phyloP scores from a whole-genome alignment of 2,329 filamentous ascomycete species.

The Allantophomopsis lycopodina region DNA sequence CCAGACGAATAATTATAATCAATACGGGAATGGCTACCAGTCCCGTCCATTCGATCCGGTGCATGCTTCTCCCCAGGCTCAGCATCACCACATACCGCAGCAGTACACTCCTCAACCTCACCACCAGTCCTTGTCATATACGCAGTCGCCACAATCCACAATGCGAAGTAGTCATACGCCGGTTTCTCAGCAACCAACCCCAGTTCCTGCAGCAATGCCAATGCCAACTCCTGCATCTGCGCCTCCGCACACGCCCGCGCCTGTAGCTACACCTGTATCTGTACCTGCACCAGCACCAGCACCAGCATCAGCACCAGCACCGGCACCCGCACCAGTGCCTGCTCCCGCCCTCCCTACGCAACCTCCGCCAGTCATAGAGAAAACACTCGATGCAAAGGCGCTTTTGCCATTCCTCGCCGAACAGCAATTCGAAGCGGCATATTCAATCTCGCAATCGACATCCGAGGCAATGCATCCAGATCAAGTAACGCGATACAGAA shows the following conservation, averaged over 20 bases:
- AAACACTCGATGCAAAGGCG: constrained; percentile 7
- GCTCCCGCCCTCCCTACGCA: neutral
- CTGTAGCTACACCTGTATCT: too few relatives aligned
- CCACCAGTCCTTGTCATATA: too few relatives aligned
- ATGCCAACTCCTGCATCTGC: constrained; percentile 25
- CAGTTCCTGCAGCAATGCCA: constrained; percentile 29
- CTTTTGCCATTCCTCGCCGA: constrained; percentile 60
- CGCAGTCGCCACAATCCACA: too few relatives aligned
- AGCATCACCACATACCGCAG: too few relatives aligned
- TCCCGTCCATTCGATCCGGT: too few relatives aligned
- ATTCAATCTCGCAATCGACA: constrained; percentile 33
- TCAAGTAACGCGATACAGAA: constrained; percentile 54
- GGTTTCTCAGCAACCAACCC: constrained; percentile 23
- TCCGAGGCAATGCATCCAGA: constrained; percentile 32
- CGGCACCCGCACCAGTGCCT: neutral
- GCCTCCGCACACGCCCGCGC: neutral
- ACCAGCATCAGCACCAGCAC: neutral
- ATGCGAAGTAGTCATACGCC: too few relatives aligned
- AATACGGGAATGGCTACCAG: too few relatives aligned
- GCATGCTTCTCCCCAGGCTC: too few relatives aligned
- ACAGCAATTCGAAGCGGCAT: constrained; percentile 59
- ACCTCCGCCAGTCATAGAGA: too few relatives aligned
- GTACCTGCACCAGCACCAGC: neutral
- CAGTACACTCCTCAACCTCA: too few relatives aligned
- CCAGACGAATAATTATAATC: too few relatives aligned